Evolutionary conservation across 1,284 basidiomycete genomes (phyloP).

Genomic region (Microbotryum violaceum): DNA sequence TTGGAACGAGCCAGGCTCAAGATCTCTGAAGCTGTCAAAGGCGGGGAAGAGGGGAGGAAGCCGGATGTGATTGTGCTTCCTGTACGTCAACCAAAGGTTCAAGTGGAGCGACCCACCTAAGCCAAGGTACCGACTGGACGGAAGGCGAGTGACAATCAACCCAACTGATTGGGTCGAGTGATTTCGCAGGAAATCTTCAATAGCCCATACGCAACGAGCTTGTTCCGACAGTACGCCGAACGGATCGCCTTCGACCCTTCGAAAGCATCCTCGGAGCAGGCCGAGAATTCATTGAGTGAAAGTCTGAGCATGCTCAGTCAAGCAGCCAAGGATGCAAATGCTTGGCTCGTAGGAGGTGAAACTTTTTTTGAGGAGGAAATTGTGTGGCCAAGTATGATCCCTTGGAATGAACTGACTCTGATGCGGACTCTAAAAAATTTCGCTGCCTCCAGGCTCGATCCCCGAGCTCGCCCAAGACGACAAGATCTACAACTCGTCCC

Average conservation of each 20-base stretch:
- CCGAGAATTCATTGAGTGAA: constrained; percentile 57
- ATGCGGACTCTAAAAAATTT: constrained; percentile 43
- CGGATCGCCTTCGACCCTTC: constrained; percentile 51
- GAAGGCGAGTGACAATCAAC: background rate
- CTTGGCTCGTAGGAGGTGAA: constrained; percentile 86
- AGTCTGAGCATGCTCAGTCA: constrained; percentile 74
- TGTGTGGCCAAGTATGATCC: background rate
- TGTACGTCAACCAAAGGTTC: constrained; percentile 37
- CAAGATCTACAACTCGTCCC: constrained; percentile 84
- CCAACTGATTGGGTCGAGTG: too few species aligned
- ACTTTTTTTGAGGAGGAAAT: background rate
- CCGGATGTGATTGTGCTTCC: constrained; percentile 83
- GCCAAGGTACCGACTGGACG: background rate
- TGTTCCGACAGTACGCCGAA: constrained; percentile 62
- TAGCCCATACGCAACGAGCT: constrained; percentile 73
- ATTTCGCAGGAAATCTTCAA: constrained; percentile 84
- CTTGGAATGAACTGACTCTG: background rate
- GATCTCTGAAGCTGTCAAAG: constrained; percentile 53
- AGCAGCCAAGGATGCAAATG: constrained; percentile 67
- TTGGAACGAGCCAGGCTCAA: constrained; percentile 56
- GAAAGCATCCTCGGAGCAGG: constrained; percentile 48
- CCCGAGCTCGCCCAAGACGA: constrained; percentile 68
- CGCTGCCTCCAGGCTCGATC: constrained; percentile 53
- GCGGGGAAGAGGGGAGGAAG: constrained; percentile 46
- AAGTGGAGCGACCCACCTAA: background rate